Evolutionary conservation across 306 rosid genomes (phyloP).

Genomic region (Pyrus betulifolia): DNA sequence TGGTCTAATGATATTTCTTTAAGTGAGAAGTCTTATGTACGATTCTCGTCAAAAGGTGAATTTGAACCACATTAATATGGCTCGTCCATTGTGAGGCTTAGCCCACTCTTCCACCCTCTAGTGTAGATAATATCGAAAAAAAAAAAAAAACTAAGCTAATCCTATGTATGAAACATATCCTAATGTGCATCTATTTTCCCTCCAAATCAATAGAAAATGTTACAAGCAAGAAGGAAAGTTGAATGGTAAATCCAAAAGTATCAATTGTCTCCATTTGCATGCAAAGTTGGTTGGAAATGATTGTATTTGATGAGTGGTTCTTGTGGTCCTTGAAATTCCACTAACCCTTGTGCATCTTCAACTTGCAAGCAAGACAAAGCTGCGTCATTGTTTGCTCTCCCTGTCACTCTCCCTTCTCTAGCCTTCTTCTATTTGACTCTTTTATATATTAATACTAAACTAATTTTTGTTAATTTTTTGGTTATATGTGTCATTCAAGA

Average conservation of each 20-base stretch:
- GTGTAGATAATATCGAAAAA: no score
- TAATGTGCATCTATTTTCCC: background rate
- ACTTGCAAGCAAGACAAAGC: slow-evolving; percentile 24
- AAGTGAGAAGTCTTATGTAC: no score
- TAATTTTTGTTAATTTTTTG: background rate
- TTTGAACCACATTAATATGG: no score
- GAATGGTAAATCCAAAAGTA: background rate
- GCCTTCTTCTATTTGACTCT: slow-evolving; percentile 5
- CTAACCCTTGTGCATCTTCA: slow-evolving; percentile 7
- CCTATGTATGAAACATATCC: background rate
- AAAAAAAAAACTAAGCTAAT: no score
- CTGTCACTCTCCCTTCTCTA: background rate
- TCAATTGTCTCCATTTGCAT: slow-evolving; percentile 18
- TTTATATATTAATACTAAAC: background rate
- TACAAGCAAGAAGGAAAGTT: background rate
- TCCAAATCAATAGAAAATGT: background rate
- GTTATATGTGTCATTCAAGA: background rate
- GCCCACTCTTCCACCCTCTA: no score
- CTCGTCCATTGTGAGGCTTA: no score
- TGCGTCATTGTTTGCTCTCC: background rate
- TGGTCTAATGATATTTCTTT: no score
- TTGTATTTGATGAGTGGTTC: slow-evolving; percentile 16
- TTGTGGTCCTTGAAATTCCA: slow-evolving; percentile 14
- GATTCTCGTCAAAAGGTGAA: no score
- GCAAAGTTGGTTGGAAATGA: slow-evolving; percentile 23